Conservation (phyloP, 148 eudicot species). For the Rhododendron vialii region DNA sequence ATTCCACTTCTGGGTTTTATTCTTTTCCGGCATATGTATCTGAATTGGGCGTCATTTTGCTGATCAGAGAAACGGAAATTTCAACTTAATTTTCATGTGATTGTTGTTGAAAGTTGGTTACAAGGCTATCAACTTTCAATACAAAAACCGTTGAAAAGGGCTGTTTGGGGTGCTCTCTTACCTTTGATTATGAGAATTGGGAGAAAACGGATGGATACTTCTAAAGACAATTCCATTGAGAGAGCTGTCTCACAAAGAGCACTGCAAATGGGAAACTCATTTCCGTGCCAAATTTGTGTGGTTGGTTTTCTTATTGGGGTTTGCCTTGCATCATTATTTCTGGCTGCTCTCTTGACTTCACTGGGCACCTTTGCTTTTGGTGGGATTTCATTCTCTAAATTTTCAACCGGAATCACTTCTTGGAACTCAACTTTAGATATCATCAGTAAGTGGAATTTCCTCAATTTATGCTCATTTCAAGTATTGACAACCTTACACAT, state of each 20-base stretch:
- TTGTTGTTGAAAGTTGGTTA: no score
- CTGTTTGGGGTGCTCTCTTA: no score
- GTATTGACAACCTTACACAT: background rate
- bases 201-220: constrained; percentile 40
- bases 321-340: constrained; percentile 70
- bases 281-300: constrained; percentile 88
- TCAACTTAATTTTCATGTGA: no score
- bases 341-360: constrained; percentile 66
- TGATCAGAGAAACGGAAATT: background rate
- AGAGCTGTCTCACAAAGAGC: constrained; percentile 80
- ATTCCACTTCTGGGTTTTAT: background rate
- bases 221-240: constrained; percentile 53
- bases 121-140: no score
- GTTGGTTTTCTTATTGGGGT: constrained; percentile 81
- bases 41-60: background rate
- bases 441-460: constrained; percentile 38
- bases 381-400: constrained; percentile 34
- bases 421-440: constrained; percentile 40
- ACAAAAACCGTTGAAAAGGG: no score
- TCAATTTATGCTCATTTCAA: background rate
- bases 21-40: background rate
- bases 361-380: constrained; percentile 47
- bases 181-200: background rate
- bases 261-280: constrained; percentile 66
- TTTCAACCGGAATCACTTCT: constrained; percentile 38